Evolutionary conservation across 2,329 filamentous ascomycete genomes (phyloP), one percentile per base, ranked within the genome.

Genomic region (Botrytis medusae): DNA sequence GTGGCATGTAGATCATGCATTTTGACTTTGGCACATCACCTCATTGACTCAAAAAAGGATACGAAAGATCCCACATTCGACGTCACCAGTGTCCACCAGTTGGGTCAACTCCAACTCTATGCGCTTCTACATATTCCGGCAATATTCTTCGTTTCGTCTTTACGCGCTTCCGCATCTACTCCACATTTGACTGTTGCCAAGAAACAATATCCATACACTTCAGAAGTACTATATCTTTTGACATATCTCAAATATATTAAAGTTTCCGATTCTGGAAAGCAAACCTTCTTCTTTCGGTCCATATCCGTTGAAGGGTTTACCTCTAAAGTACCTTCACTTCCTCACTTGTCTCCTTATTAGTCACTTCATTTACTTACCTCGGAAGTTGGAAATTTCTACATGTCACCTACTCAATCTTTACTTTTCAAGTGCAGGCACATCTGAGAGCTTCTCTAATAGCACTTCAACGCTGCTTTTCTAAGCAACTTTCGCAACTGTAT

Each of bases 401-500:
- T 70, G 72, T 54, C 60, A 73, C 60, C 57, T 40, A 67, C 51
- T 42, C 69, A 62, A 72, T 22, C 25, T 71, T 40, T 48, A 42
- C 51, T 67, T 48, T 68, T 60, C 42, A n/a, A 75, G 77, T 79
- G 78, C 77, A 76, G 77, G 77, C 77, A 77, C 79, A 73, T 61
- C 54, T 73, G 65, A 73, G 57, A 73, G n/a, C 60, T 59, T 59
- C 54, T 61, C 34, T 72, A 32, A 57, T 44, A 62, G 72, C 71
- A 75, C 71, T 70, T 44, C n/a, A 57, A 64, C 73, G 48, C 71
- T 69, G 64, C n/a, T 51, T 69, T 71, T 75, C 74, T 73, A 74
- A 72, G 74, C 75, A 76, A 79, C 76, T 78, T 74, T 68, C 68
- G 68, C 74, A 76, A 74, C 63, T 42, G 74, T 42, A 62, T 46